These are phyloP conservation scores for Penicillium hesseltinei DNA, from an alignment of 2,329 filamentous ascomycete species.

Conservation along the genomic window DNA sequence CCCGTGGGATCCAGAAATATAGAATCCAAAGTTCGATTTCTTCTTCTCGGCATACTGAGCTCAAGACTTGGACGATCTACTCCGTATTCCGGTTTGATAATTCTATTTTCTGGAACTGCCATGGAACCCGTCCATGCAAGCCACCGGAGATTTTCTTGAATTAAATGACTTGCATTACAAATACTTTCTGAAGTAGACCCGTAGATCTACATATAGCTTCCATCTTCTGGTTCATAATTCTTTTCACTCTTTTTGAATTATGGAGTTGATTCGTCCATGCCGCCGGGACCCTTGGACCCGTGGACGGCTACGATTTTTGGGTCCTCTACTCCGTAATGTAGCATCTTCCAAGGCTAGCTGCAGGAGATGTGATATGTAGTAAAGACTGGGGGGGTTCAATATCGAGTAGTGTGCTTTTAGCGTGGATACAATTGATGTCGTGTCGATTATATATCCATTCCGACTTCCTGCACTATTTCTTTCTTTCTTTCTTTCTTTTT, in stretches of 20 bases:
- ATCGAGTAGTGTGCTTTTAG: background rate
- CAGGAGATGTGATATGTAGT: background rate
- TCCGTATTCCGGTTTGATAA: too few relatives aligned
- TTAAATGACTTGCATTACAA: background rate
- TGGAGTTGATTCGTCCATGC: background rate
- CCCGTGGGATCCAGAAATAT: constrained; percentile 4
- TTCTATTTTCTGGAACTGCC: constrained; percentile 4
- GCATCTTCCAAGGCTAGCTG: background rate
- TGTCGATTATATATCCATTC: background rate
- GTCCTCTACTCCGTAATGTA: background rate
- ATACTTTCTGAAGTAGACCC: background rate
- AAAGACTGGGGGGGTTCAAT: background rate
- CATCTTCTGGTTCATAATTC: background rate
- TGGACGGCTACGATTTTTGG: background rate
- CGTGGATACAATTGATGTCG: background rate
- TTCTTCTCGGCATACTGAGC: constrained; percentile 3
- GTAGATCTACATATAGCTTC: background rate
- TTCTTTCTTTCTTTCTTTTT: background rate
- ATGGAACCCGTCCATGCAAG: background rate
- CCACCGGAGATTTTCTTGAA: background rate
- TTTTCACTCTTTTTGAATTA: background rate
- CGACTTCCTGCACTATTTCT: background rate
- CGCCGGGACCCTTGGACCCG: background rate
- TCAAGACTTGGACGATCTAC: too few relatives aligned
- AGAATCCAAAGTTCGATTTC: background rate